phyloP scores from a whole-genome alignment of 371 early-diverging fungal genomes.

The Mortierella sp. region DNA sequence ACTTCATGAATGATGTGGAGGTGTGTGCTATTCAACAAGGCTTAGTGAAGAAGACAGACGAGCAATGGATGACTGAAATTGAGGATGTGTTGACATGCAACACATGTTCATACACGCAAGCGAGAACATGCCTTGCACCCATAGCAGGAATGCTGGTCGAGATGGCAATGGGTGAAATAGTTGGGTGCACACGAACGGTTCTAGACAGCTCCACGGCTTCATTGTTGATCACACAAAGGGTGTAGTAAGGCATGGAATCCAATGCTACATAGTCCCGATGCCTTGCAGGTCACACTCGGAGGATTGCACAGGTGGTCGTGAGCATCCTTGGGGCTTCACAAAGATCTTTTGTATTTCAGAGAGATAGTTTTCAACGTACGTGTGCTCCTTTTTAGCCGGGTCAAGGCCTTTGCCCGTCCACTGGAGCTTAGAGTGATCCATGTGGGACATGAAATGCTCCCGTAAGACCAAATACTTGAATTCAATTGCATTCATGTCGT shows the following conservation, averaged over 20 bases:
- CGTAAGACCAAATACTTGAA: constrained; percentile 63
- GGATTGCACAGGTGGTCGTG: constrained; percentile 38
- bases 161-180: too few relatives aligned
- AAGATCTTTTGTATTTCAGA: constrained; percentile 62
- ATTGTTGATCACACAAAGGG: too few relatives aligned
- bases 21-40: background rate
- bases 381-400: constrained; percentile 58
- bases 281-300: constrained; percentile 34
- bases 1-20: too few relatives aligned
- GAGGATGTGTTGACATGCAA: too few relatives aligned
- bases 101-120: too few relatives aligned
- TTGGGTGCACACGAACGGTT: too few relatives aligned
- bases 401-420: constrained; percentile 71
- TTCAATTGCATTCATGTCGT: constrained; percentile 68
- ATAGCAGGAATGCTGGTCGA: too few relatives aligned
- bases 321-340: constrained; percentile 71
- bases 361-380: constrained; percentile 65
- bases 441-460: constrained; percentile 68
- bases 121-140: too few relatives aligned
- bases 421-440: constrained; percentile 65
- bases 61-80: too few relatives aligned
- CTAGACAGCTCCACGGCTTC: too few relatives aligned
- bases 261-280: constrained; percentile 37
- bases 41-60: background rate
- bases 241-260: background rate